phyloP scores from a whole-genome alignment of 2,329 filamentous ascomycete genomes.

The Elsinoe australis region DNA sequence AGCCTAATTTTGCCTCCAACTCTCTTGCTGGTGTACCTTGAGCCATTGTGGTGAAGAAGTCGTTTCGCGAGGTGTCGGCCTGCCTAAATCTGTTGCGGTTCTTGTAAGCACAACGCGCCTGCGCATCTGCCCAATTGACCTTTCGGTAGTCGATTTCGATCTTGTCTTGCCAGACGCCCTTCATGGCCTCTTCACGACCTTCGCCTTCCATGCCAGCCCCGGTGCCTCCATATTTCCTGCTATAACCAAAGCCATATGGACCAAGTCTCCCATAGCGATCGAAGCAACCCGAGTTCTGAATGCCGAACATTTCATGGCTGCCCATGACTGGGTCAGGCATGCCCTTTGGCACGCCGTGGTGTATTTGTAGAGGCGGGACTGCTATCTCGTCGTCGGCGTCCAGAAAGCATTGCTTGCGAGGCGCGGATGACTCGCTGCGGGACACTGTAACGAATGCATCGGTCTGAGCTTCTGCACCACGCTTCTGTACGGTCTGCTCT shows the following conservation, averaged over 20 bases:
- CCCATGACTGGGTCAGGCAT: slow-evolving; percentile 80
- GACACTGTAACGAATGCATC: too few species aligned
- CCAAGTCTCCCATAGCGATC: slow-evolving; percentile 83
- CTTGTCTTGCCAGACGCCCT: slow-evolving; percentile 64
- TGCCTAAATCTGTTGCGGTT: slow-evolving; percentile 63
- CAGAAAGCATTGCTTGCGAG: slow-evolving; percentile 56
- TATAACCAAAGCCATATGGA: slow-evolving; percentile 86
- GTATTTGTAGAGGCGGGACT: slow-evolving; percentile 64
- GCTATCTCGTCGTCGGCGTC: slow-evolving; percentile 58
- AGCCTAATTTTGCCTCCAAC: neutral
- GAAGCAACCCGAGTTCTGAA: slow-evolving; percentile 84
- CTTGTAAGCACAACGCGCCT: slow-evolving; percentile 62
- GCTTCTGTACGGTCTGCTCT: slow-evolving; percentile 22
- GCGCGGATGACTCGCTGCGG: too few species aligned
- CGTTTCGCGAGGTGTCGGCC: slow-evolving; percentile 28
- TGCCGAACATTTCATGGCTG: slow-evolving; percentile 71
- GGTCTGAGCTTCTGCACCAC: slow-evolving; percentile 45
- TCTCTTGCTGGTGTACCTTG: slow-evolving; percentile 3
- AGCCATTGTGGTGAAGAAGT: slow-evolving; percentile 36
- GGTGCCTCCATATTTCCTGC: slow-evolving; percentile 65
- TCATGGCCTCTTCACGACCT: slow-evolving; percentile 59
- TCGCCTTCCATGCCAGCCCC: slow-evolving; percentile 83
- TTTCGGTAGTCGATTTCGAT: slow-evolving; percentile 68
- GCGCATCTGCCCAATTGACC: slow-evolving; percentile 71
- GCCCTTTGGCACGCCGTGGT: slow-evolving; percentile 69